These are phyloP conservation scores for Ambrosiella cleistominuta DNA, from an alignment of 2,329 filamentous ascomycete species.

Conservation along the genomic window DNA sequence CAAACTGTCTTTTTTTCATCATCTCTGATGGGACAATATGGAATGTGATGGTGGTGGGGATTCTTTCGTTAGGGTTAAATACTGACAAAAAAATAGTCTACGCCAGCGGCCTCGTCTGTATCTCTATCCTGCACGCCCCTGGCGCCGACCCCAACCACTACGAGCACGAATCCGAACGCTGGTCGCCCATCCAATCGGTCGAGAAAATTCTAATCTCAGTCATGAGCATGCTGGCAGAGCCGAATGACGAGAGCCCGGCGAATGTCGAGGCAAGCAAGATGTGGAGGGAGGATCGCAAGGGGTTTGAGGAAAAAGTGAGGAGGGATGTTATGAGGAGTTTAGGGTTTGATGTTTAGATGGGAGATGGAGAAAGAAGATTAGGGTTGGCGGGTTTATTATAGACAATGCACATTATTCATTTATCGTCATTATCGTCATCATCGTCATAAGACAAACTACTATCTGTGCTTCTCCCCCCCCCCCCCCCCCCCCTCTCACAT, in stretches of 20 bases:
- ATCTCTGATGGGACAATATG: no score
- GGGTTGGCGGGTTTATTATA: not conserved
- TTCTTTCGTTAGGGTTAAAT: not conserved
- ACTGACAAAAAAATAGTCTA: slow-evolving; percentile 48
- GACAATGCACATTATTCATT: not conserved
- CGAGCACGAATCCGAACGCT: slow-evolving; percentile 86
- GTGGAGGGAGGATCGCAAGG: slow-evolving; percentile 69
- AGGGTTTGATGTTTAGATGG: slow-evolving; percentile 31
- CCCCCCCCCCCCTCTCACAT: slow-evolving; percentile 24
- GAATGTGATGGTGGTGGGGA: no score
- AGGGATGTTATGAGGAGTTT: slow-evolving; percentile 65
- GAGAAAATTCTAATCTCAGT: slow-evolving; percentile 95
- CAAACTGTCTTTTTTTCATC: not conserved
- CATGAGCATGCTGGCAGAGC: slow-evolving; percentile 96
- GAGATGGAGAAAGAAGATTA: not conserved
- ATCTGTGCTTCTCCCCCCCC: not conserved
- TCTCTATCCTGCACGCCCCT: slow-evolving; percentile 91
- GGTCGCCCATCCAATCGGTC: slow-evolving; percentile 91
- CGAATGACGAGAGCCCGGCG: slow-evolving; percentile 90
- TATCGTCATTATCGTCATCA: not conserved
- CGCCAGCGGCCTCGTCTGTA: slow-evolving; percentile 79
- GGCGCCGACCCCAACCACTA: slow-evolving; percentile 98
- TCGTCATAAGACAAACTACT: no score
- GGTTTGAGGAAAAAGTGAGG: slow-evolving; percentile 76
- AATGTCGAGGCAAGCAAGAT: slow-evolving; percentile 94